Percentiles rank a stretch among this genome's conserved stretches.
Evolutionary conservation across 163 green algal species (phyloP).

Genomic region (Chlamydomonas reinhardtii): DNA sequence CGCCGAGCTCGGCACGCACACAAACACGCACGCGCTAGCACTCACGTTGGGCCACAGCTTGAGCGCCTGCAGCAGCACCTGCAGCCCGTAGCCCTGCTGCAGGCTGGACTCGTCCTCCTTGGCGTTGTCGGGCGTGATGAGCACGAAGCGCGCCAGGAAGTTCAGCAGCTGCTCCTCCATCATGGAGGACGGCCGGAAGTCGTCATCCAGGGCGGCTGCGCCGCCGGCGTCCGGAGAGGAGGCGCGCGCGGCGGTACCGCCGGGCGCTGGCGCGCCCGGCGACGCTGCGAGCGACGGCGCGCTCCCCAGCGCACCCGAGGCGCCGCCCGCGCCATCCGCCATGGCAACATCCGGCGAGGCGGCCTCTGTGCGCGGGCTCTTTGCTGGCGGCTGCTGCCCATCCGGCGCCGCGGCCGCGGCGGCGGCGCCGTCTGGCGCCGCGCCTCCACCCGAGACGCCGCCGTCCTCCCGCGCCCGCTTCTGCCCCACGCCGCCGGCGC

Average conservation of each 20-base stretch:
- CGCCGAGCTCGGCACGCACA: too few relatives aligned
- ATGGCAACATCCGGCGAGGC: not conserved
- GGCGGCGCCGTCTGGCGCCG: not conserved
- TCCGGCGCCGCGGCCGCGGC: not conserved
- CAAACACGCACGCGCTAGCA: not conserved
- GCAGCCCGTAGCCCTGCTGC: constrained; percentile 78
- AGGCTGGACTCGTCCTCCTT: constrained; percentile 68
- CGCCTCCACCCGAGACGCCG: not conserved
- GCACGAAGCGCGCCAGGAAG: constrained; percentile 90
- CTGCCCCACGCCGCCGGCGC: not conserved
- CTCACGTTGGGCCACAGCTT: constrained; percentile 77
- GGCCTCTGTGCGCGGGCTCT: not conserved
- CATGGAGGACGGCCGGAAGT: constrained; percentile 33
- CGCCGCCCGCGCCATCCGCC: not conserved
- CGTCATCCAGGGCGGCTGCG: constrained; percentile 21
- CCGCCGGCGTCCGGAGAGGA: not conserved
- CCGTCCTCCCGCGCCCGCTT: constrained; percentile 33
- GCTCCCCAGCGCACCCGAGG: not conserved
- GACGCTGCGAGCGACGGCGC: not conserved
- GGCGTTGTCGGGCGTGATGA: constrained; percentile 73
- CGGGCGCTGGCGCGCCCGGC: not conserved
- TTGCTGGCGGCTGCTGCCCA: not conserved
- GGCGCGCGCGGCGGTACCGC: too few relatives aligned
- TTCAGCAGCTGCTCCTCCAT: constrained; percentile 91
- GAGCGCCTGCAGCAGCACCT: constrained; percentile 77